phyloP scores from a whole-genome alignment of 2,329 filamentous ascomycete genomes.

The Aspergillus calidoustus region DNA sequence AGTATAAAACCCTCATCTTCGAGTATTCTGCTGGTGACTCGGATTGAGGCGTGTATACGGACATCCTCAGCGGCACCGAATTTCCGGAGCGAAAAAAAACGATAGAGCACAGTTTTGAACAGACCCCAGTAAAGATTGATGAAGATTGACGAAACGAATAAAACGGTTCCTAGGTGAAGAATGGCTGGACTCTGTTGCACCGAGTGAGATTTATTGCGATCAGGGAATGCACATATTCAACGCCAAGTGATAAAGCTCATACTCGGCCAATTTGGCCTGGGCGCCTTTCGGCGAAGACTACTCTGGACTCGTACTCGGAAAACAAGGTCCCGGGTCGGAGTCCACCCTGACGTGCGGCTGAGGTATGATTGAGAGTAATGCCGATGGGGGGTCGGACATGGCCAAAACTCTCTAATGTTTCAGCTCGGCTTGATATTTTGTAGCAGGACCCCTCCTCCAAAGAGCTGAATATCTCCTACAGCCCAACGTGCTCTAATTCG shows the following conservation, averaged over 20 bases:
- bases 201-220: slow-evolving; percentile 11
- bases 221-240: not conserved
- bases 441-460: not conserved
- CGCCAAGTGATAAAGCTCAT: slow-evolving; percentile 3
- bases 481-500: no score
- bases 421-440: not conserved
- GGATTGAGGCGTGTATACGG: slow-evolving; percentile 13
- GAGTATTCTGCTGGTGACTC: slow-evolving; percentile 3
- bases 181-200: not conserved
- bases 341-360: slow-evolving; percentile 10
- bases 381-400: slow-evolving; percentile 3
- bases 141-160: not conserved
- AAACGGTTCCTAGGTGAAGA: not conserved
- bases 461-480: not conserved
- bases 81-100: not conserved
- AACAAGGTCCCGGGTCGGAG: slow-evolving; percentile 6
- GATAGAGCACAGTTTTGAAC: not conserved
- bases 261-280: slow-evolving; percentile 7
- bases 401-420: not conserved
- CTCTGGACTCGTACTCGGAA: slow-evolving; percentile 14
- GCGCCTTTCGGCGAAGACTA: slow-evolving; percentile 13
- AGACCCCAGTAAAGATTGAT: not conserved
- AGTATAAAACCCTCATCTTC: slow-evolving; percentile 44
- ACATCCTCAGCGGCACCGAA: slow-evolving; percentile 3
- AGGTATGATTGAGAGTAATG: slow-evolving; percentile 1